Conservation (phyloP, 2,329 filamentous ascomycete genomes). For the Cytospora leucostoma region DNA sequence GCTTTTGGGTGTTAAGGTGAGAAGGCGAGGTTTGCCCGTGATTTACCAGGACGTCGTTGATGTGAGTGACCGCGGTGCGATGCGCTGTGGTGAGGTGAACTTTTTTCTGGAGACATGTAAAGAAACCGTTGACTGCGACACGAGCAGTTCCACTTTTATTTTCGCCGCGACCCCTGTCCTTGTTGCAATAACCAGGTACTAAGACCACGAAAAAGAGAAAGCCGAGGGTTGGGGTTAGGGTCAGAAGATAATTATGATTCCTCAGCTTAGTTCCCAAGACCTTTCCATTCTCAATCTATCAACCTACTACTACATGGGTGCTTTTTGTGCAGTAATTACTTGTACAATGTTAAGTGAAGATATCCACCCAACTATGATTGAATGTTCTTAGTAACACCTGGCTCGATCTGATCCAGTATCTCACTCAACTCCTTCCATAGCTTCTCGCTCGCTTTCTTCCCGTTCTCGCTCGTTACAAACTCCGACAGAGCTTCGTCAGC, state of each 20-base stretch:
- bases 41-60: background rate
- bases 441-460: constrained; percentile 39
- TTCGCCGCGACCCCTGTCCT: constrained; percentile 3
- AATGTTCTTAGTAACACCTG: constrained; percentile 35
- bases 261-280: too few species aligned
- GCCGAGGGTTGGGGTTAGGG: too few species aligned
- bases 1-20: background rate
- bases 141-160: background rate
- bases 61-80: background rate
- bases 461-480: constrained; percentile 44
- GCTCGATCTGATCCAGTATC: constrained; percentile 45
- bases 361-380: background rate
- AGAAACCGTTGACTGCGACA: background rate
- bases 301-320: too few species aligned
- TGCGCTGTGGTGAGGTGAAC: constrained; percentile 7
- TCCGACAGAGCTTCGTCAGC: constrained; percentile 33
- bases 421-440: constrained; percentile 46
- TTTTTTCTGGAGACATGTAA: constrained; percentile 10
- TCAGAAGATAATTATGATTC: too few species aligned
- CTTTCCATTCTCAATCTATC: too few species aligned
- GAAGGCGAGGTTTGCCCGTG: background rate
- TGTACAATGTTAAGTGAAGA: too few species aligned
- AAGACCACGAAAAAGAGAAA: too few species aligned
- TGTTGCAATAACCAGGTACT: background rate
- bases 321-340: too few species aligned